These are phyloP conservation scores for Arctium minus DNA, from an alignment of 129 eudicot genomes.

Conservation along the genomic window DNA sequence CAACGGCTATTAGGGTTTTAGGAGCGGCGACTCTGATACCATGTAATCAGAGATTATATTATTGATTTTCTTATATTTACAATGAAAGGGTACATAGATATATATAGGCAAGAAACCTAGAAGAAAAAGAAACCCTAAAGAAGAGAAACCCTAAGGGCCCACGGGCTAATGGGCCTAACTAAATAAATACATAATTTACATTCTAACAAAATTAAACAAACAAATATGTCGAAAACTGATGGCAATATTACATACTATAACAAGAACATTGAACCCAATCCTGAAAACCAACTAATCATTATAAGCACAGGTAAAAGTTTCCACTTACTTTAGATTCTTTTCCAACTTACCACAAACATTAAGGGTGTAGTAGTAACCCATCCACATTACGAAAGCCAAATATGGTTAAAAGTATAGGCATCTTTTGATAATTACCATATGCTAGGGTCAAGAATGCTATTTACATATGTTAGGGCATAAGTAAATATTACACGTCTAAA, in stretches of 20 bases:
- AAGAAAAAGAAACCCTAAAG: too few species aligned
- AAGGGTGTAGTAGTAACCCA: background rate
- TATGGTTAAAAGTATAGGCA: background rate
- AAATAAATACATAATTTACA: too few species aligned
- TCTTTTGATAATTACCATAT: background rate
- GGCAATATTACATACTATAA: background rate
- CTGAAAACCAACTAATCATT: background rate
- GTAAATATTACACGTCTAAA: background rate
- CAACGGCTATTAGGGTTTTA: too few species aligned
- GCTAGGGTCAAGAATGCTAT: background rate
- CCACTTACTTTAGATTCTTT: constrained; percentile 3
- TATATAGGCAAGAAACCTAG: too few species aligned
- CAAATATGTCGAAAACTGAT: background rate
- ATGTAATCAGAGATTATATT: too few species aligned
- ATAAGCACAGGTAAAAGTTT: background rate
- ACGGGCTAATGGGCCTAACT: too few species aligned
- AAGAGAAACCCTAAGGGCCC: too few species aligned
- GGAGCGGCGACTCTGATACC: too few species aligned
- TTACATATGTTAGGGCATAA: background rate
- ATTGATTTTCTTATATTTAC: too few species aligned
- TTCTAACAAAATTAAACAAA: background rate
- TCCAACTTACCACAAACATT: background rate
- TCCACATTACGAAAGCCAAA: background rate
- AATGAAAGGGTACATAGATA: too few species aligned
- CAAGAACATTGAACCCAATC: constrained; percentile 1